These are phyloP conservation scores for Yamadazyma oceani DNA, from an alignment of 1,139 yeast genomes.

Conservation along the genomic window DNA sequence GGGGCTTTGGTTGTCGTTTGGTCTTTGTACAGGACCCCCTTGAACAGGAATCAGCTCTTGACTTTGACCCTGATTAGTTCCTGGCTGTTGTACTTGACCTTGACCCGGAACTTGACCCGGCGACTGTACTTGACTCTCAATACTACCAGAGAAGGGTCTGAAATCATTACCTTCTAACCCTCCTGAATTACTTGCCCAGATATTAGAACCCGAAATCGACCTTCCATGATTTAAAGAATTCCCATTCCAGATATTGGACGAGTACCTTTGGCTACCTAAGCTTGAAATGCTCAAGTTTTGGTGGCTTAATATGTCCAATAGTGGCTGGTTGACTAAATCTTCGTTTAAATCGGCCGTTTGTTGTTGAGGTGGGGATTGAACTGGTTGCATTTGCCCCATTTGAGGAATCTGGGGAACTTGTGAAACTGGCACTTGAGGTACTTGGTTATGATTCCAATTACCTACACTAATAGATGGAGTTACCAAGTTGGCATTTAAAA, in stretches of 20 bases:
- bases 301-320: constrained; percentile 5
- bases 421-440: neutral
- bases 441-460: neutral
- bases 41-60: no score
- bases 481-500: constrained; percentile 1
- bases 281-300: constrained; percentile 12
- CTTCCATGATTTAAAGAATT: constrained; percentile 9
- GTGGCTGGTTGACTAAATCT: no score
- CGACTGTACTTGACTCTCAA: no score
- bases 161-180: neutral
- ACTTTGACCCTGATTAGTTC: no score
- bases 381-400: no score
- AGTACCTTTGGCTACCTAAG: constrained; percentile 10
- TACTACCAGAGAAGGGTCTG: neutral
- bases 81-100: no score
- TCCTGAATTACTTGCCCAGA: constrained; percentile 8
- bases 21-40: no score
- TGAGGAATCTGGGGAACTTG: no score
- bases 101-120: no score
- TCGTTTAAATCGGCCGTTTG: no score
- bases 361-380: no score
- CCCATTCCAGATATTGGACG: constrained; percentile 11
- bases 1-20: no score
- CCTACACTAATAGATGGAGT: constrained; percentile 1
- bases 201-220: constrained; percentile 12